Conservation (phyloP, 257 asterid species). For the Solanum phureja region DNA sequence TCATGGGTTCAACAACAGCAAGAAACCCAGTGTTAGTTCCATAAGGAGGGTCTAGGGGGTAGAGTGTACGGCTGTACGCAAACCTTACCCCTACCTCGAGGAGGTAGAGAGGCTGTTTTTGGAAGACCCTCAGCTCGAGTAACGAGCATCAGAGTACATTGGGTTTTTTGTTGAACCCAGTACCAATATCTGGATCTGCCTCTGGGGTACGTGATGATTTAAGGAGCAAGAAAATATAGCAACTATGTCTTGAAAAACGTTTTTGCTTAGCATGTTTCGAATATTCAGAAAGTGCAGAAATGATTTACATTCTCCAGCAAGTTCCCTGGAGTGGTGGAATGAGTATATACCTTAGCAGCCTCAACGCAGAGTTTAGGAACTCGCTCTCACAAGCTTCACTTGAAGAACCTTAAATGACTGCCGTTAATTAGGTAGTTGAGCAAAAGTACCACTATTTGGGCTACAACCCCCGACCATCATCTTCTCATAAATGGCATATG, state of each 20-base stretch:
- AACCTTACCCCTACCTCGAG: background rate
- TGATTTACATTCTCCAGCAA: background rate
- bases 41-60: background rate
- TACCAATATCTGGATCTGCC: background rate
- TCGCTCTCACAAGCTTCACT: background rate
- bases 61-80: too few species aligned
- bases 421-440: slow-evolving; percentile 72
- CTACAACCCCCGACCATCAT: slow-evolving; percentile 82
- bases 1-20: background rate
- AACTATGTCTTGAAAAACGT: background rate
- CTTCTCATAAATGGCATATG: slow-evolving; percentile 73
- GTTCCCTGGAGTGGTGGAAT: background rate
- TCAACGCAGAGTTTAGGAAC: background rate
- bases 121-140: background rate
- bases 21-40: background rate
- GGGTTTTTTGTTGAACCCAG: background rate
- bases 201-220: background rate
- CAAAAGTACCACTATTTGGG: slow-evolving; percentile 80
- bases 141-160: background rate
- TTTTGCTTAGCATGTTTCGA: background rate
- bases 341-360: background rate
- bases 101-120: background rate
- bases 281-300: background rate
- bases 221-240: background rate
- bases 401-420: background rate